Conservation (phyloP, 495 filamentous ascomycete species). For the Cetradonia linearis region DNA sequence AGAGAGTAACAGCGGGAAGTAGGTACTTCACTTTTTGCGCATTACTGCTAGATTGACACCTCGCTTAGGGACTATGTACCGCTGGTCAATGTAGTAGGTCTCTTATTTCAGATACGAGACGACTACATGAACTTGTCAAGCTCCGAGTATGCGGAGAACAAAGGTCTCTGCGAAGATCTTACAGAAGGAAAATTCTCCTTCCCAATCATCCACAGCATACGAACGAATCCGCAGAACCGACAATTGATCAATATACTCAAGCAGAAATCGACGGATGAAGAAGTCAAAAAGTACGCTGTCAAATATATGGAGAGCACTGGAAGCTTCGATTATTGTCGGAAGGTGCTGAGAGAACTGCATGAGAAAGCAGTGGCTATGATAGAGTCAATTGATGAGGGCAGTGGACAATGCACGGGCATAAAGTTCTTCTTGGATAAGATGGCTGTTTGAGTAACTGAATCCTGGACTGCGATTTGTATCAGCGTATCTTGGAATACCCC, state of each 20-base stretch:
- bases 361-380: conserved; percentile 57
- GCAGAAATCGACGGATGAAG: conserved; percentile 75
- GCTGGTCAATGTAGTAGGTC: conserved; percentile 80
- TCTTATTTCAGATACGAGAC: conserved; percentile 94
- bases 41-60: neutral
- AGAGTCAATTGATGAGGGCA: conserved; percentile 30
- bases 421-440: conserved; percentile 41
- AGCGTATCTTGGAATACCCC: neutral
- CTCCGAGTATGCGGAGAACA: conserved; percentile 69
- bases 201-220: conserved; percentile 91
- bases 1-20: conserved; percentile 54
- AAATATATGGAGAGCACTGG: conserved; percentile 81
- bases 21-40: conserved; percentile 18
- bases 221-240: conserved; percentile 64
- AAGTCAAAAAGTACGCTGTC: conserved; percentile 89
- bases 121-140: conserved; percentile 82
- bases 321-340: conserved; percentile 75
- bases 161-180: conserved; percentile 92
- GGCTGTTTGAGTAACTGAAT: conserved; percentile 15
- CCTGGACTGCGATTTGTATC: neutral
- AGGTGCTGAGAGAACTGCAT: conserved; percentile 56
- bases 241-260: conserved; percentile 86
- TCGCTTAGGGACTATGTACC: conserved; percentile 58
- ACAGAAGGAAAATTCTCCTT: conserved; percentile 98
- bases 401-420: conserved; percentile 33